Base-by-base conservation (phyloP, 2,329 filamentous ascomycete species). In the Pseudomassariella vexata region DNA sequence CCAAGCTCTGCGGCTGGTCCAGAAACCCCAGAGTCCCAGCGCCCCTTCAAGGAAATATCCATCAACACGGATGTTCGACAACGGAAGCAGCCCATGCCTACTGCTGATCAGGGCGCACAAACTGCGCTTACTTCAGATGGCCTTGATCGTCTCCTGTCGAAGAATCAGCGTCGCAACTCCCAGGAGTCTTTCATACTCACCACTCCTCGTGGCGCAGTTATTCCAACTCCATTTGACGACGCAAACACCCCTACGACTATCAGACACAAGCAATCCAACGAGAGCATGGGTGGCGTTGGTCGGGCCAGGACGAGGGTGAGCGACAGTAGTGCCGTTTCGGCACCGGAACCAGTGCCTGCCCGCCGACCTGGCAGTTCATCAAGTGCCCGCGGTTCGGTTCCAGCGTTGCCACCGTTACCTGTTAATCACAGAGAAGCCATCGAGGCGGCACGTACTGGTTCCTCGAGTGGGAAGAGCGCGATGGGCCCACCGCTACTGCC, bases 401-500 rank as follows among this genome's bases (percentile, higher is more conserved):
- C 60, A 21, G 56, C 62, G 19, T 52, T 62, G 65, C 87, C 87
- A 22, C 88, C 88, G 19, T 67, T 95, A 37, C 90, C 89, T 24
- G 47, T 68, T 9, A 89, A 95, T 54, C 88, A 95, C 56, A 85
- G 78, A 45, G 77, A 92, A 59, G 80, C 74, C 36, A 95, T 95
- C 46, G 82, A 90, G 48, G 85, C 86, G 29, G 86, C 85, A 23
- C 80, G 78, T 40, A 68, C 71, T 18, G 62, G 65, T 15, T 77
- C 76, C 5, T 61, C 69, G 39, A 48, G 70, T 50, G 53, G 66
- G 46, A 63, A 57, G 44, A 62, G 59, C 22, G 57, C 47, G 12
- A 95, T 95, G 89, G 87, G 83, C 3, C 90, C 90, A 28, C 90
- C 90, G n/a, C 57, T 77, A 24, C 71, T 85, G 47, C 86, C 89